These are phyloP conservation scores for Sambucus nigra DNA, from an alignment of 129 eudicot species.

Conservation along the genomic window DNA sequence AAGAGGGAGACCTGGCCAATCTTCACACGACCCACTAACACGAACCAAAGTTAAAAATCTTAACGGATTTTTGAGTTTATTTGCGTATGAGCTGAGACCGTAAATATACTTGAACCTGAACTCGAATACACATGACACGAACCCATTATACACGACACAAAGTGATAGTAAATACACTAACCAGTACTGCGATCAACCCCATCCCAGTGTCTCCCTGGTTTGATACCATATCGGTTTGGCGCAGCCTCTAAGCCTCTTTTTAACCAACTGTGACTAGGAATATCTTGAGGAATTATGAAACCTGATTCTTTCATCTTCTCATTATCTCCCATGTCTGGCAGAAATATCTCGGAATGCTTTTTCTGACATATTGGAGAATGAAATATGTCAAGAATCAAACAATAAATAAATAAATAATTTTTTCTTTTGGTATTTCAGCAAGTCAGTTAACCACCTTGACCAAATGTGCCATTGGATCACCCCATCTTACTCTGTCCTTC, in stretches of 20 bases:
- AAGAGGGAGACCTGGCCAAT: neutral
- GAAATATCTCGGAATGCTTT: constrained; percentile 42
- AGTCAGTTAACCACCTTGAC: constrained; percentile 43
- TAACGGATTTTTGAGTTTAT: too few relatives aligned
- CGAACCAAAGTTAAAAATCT: neutral
- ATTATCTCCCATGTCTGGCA: constrained; percentile 63
- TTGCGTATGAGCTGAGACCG: too few relatives aligned
- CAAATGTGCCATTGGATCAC: constrained; percentile 96
- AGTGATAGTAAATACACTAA: constrained; percentile 19
- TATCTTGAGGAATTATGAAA: constrained; percentile 75
- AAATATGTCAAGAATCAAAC: neutral
- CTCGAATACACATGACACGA: neutral
- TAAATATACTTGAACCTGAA: neutral
- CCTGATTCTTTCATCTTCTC: constrained; percentile 95
- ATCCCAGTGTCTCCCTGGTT: constrained; percentile 97
- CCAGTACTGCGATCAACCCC: constrained; percentile 96
- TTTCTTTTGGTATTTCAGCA: neutral
- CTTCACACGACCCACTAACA: neutral
- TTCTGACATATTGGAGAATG: constrained; percentile 34
- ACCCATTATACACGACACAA: neutral
- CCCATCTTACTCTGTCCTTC: constrained; percentile 84
- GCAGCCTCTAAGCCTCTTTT: constrained; percentile 76
- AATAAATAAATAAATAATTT: neutral
- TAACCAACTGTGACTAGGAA: constrained; percentile 90
- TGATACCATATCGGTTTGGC: constrained; percentile 79